Base-by-base conservation (phyloP, 257 asterid species). In the Perilla frutescens region DNA sequence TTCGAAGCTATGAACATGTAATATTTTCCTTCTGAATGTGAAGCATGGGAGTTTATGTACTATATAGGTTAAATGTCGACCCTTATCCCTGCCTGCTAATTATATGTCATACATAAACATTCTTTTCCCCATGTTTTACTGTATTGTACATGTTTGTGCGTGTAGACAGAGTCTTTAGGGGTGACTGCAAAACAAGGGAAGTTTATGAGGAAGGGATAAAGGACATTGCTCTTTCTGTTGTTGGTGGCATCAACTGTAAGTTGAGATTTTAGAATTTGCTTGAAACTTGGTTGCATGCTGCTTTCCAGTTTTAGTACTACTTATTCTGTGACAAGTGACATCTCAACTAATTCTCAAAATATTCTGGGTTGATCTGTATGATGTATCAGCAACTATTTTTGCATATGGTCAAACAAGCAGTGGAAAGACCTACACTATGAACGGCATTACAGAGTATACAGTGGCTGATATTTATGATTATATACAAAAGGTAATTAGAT, bases 401-500 rank as follows among this genome's bases (percentile, higher is more conserved):
- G 99, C 99, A 3, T 95, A 95, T 82, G 99, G 99, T 62, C 98
- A 92, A 87, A 95, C 99, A 70, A 95, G 98, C 85, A 95, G 99
- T 36, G 99, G 99, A 79, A 95, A 95, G 90, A 95, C 99, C n/a
- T 95, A 95, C 82, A 95, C 99, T 37, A 90, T 95, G 99, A 95
- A 90, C 71, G 99, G 99, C 47, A 87, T 95, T 44, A 95, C 99
- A 4, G 99, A 92, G 80, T 95, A 85, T 66, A 80, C 99, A 11
- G 99, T 92, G 51, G 85, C 90, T 66, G 99, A 86, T 77, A 79
- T 86, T 74, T 86, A 86, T 63, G 83, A 81, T 43, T 79, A 86
- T 49, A 81, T 81, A 12, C 60, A 83, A 40, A 77, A 45, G 86
- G 90, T 83, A 72, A 37, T 71, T n/a, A 58, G 50, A 14, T 68